A percentile compares a stretch with the other conserved stretches of the same genome.
These are phyloP conservation scores for Miscanthus lutarioriparius DNA, from an alignment of 176 grass and related monocot species.

Conservation along the genomic window DNA sequence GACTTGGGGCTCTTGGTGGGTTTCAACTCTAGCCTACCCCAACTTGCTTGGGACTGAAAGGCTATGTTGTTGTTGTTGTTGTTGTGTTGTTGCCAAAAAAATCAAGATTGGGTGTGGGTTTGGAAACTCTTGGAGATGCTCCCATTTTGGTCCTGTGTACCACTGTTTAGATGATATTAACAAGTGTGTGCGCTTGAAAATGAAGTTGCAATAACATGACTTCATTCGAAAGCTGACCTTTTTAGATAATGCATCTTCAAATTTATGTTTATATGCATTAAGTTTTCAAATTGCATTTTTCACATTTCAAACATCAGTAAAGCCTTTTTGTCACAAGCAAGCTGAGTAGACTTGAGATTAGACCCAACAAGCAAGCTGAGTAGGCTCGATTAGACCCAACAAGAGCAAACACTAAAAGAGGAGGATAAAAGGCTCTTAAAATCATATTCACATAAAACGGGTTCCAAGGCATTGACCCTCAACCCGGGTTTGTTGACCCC, in stretches of 20 bases:
- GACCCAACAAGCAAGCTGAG: not conserved
- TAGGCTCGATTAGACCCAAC: not conserved
- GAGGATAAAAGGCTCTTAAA: not conserved
- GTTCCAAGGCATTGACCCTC: too few relatives aligned
- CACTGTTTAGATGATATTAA: not conserved
- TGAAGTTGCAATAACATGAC: slow-evolving; percentile 1
- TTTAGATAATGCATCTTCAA: not conserved
- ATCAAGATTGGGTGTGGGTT: too few relatives aligned
- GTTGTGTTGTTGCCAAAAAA: too few relatives aligned
- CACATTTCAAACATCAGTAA: not conserved
- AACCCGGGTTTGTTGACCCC: too few relatives aligned
- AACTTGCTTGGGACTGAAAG: too few relatives aligned
- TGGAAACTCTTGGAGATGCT: too few relatives aligned
- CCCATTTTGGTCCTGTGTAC: not conserved
- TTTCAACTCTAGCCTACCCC: too few relatives aligned
- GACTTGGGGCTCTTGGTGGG: too few relatives aligned
- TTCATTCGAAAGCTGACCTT: not conserved
- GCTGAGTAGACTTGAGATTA: not conserved
- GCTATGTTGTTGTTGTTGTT: too few relatives aligned
- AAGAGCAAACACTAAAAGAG: not conserved
- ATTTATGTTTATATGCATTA: not conserved
- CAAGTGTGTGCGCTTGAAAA: not conserved
- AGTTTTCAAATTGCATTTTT: not conserved
- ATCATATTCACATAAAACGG: not conserved
- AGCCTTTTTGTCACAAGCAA: not conserved